Base-by-base conservation (phyloP, 148 eudicot genomes). In the Heliosperma pusillum region DNA sequence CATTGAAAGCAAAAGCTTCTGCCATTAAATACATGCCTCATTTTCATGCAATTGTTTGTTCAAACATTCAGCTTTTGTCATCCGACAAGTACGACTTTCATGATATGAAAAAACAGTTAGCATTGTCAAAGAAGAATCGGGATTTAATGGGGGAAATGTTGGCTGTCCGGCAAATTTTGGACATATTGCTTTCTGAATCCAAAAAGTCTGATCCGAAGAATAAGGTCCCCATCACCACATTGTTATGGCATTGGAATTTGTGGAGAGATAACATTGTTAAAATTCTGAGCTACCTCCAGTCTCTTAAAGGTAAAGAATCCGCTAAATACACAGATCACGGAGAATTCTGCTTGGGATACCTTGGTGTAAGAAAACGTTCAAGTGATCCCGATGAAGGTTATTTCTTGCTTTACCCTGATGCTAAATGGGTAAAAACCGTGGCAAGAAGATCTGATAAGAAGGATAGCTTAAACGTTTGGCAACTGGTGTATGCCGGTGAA, bases 61-160 rank as follows among this genome's bases (percentile, higher is more conserved):
- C 27, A 25, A 79, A 83, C 58, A 69, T 77, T 12, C 44, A 64
- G 50, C 29, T 83, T 25, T 13, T 85, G 53, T 77, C 72, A 13
- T 17, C 22, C 11, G 71, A 47, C 5, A 42, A 17, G n/a, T 19
- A 15, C 9, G 9, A 10, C 29, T 75, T 86, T 74, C 63, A 40
- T 50, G 79, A 79, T 26, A 66, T 85, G 73, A 22, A 73, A 52
- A 26, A 60, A 3, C 59, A 55, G 65, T 77, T 79, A 22, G 7
- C 15, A 25, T 56, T 10, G 24, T 81, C 83, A 6, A 55, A 36
- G 22, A 68, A 72, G 17, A 60, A 76, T 57, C 67, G 52, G 50
- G 75, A 80, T 79, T 40, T 78, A 21, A 80, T 72, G 36, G 89
- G 85, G 42, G 79, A 85, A 77, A 65, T 87, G 52, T 61, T 90